phyloP scores from a whole-genome alignment of 2,329 filamentous ascomycete genomes.

The Phyllosticta citribraziliensis region DNA sequence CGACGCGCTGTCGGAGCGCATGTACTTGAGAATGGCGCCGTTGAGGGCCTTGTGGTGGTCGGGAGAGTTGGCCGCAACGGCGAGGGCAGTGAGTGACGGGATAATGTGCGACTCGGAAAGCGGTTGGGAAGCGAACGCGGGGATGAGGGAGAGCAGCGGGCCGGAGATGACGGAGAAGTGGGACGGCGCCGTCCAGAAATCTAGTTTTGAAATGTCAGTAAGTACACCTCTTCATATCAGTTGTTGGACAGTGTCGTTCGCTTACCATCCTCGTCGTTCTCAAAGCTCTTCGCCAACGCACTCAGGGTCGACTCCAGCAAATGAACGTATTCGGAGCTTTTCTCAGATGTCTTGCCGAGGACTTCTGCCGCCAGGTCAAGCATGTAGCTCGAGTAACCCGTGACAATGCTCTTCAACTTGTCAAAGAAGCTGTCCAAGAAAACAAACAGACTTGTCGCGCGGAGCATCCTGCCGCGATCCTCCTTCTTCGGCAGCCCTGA shows the following conservation, averaged over 20 bases:
- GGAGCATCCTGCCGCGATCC: conserved; percentile 45
- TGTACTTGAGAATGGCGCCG: conserved; percentile 61
- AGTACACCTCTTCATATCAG: background rate
- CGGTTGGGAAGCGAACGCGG: conserved; percentile 32
- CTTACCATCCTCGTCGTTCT: conserved; percentile 73
- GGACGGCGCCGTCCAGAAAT: conserved; percentile 88
- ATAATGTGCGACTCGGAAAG: conserved; percentile 40
- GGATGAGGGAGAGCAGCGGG: conserved; percentile 56
- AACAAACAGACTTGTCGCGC: conserved; percentile 68
- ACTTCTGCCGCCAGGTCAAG: conserved; percentile 63
- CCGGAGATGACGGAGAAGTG: conserved; percentile 68
- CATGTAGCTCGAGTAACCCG: conserved; percentile 78
- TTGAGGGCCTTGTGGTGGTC: conserved; percentile 91
- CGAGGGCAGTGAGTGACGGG: conserved; percentile 70
- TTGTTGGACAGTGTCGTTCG: background rate
- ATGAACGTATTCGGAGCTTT: conserved; percentile 21
- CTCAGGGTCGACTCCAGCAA: conserved; percentile 62
- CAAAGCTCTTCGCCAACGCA: conserved; percentile 66
- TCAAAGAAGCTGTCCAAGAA: conserved; percentile 75
- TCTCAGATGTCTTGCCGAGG: conserved; percentile 30
- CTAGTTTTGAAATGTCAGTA: conserved; percentile 16
- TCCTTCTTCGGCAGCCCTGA: conserved; percentile 54
- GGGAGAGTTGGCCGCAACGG: conserved; percentile 65
- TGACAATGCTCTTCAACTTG: conserved; percentile 86
- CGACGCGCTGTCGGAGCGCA: conserved; percentile 61